Evolutionary conservation across 2,329 filamentous ascomycete genomes (phyloP).

Genomic region (Cladophialophora yegresii): DNA sequence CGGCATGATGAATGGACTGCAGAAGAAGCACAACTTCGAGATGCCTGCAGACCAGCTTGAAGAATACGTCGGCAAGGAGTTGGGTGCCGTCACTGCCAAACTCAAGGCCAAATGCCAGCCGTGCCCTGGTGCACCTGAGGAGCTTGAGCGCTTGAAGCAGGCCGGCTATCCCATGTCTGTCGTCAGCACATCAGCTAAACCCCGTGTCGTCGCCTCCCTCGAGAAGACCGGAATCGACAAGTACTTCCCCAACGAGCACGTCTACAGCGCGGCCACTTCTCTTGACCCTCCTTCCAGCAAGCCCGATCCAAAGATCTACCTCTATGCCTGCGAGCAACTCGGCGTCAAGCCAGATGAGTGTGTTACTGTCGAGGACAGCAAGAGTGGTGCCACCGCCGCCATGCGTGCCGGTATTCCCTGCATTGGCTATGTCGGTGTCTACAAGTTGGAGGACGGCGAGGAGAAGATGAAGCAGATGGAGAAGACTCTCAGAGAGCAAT

Average conservation of each 20-base stretch:
- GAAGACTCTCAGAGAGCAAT: conserved; percentile 64
- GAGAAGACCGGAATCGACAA: conserved; percentile 78
- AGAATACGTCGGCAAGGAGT: conserved; percentile 73
- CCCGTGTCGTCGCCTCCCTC: conserved; percentile 75
- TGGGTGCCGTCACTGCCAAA: conserved; percentile 82
- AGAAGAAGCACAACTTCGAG: conserved; percentile 74
- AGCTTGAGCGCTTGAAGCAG: conserved; percentile 66
- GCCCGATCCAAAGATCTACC: conserved; percentile 90
- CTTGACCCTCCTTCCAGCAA: conserved; percentile 80
- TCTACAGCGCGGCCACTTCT: conserved; percentile 82
- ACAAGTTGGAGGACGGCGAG: conserved; percentile 62
- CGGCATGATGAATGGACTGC: conserved; percentile 70
- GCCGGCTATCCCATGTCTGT: conserved; percentile 72
- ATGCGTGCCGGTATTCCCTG: conserved; percentile 77
- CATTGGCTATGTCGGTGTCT: conserved; percentile 83
- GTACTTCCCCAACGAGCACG: conserved; percentile 72
- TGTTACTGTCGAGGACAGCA: conserved; percentile 85
- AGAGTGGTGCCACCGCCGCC: conserved; percentile 78
- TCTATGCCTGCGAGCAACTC: conserved; percentile 73
- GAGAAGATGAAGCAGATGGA: conserved; percentile 73
- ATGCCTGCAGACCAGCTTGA: conserved; percentile 71
- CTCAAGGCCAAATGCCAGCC: conserved; percentile 68
- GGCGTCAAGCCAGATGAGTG: conserved; percentile 71
- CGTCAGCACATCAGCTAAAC: conserved; percentile 77
- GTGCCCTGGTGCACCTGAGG: conserved; percentile 68